A percentile compares a stretch with the other conserved stretches of the same genome.
Conservation (phyloP, 208 protist species). For the Novymonas esmeraldas region DNA sequence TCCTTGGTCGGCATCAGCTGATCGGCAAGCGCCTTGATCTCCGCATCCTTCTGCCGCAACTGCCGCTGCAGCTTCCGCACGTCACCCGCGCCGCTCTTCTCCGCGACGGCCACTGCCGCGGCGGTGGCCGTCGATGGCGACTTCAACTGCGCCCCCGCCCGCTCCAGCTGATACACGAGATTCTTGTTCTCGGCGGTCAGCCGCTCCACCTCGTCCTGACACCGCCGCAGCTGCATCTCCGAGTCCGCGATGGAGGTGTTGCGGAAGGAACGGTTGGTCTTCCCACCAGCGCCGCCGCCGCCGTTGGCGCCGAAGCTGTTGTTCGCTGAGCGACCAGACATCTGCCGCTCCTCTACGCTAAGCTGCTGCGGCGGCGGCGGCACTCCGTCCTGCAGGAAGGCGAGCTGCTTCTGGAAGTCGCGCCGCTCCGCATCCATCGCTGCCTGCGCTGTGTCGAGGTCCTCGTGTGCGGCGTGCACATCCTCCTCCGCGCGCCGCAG, state of each 20-base stretch:
- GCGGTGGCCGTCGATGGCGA: background rate
- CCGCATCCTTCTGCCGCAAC: constrained; percentile 49
- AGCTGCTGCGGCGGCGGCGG: background rate
- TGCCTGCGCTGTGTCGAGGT: constrained; percentile 24
- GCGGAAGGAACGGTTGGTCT: constrained; percentile 16
- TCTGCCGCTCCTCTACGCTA: constrained; percentile 8
- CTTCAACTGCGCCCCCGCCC: background rate
- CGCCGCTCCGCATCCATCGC: constrained; percentile 34
- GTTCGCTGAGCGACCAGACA: constrained; percentile 3
- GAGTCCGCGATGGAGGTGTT: constrained; percentile 30
- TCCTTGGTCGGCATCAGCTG: constrained; percentile 85
- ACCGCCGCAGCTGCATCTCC: constrained; percentile 41
- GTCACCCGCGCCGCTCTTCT: constrained; percentile 6
- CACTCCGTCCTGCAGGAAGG: constrained; percentile 27
- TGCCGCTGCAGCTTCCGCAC: constrained; percentile 29
- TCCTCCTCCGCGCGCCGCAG: constrained; percentile 50
- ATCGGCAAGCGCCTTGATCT: constrained; percentile 55
- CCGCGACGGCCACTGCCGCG: background rate
- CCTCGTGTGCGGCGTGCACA: constrained; percentile 33
- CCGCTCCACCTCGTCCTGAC: constrained; percentile 49
- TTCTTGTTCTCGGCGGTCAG: constrained; percentile 36
- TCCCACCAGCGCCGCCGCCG: background rate
- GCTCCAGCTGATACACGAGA: constrained; percentile 20
- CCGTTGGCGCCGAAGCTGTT: constrained; percentile 8
- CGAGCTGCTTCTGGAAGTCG: constrained; percentile 48